These are phyloP conservation scores for Tolypocladium inflatum DNA, from an alignment of 2,329 filamentous ascomycete species.

Conservation along the genomic window DNA sequence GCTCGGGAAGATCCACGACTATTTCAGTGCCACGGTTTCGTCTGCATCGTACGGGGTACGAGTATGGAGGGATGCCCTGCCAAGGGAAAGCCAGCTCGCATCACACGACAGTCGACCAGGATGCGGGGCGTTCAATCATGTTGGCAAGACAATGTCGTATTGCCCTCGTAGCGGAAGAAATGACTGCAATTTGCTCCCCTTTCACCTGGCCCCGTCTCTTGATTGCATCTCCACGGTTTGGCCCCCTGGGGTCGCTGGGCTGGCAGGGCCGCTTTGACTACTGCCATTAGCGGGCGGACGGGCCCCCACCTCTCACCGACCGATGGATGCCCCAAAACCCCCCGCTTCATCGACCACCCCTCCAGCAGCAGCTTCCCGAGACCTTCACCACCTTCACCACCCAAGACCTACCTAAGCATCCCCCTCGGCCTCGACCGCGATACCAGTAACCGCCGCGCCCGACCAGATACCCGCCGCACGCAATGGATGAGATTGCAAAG, in stretches of 20 bases:
- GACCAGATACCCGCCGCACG: slow-evolving; percentile 15
- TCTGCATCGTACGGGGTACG: not conserved
- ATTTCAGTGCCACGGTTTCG: not conserved
- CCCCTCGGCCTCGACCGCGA: slow-evolving; percentile 6
- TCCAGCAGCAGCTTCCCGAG: not conserved
- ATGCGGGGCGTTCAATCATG: not conserved
- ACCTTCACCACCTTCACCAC: not conserved
- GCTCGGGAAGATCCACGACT: too few relatives aligned
- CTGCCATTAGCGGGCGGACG: not conserved
- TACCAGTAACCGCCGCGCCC: not conserved
- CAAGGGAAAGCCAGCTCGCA: too few relatives aligned
- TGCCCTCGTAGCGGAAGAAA: not conserved
- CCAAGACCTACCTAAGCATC: not conserved
- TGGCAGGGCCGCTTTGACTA: not conserved
- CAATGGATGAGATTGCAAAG: slow-evolving; percentile 95
- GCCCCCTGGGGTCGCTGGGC: not conserved
- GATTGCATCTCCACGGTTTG: not conserved
- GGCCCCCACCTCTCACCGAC: slow-evolving; percentile 13
- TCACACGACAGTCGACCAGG: too few relatives aligned
- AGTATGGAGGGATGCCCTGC: too few relatives aligned
- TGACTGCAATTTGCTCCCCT: not conserved
- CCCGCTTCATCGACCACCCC: slow-evolving; percentile 16
- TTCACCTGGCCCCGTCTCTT: too few relatives aligned
- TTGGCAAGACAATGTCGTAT: not conserved
- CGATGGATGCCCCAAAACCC: slow-evolving; percentile 14